Conservation (phyloP, 2,329 filamentous ascomycete species). For the Colletotrichum sp. region DNA sequence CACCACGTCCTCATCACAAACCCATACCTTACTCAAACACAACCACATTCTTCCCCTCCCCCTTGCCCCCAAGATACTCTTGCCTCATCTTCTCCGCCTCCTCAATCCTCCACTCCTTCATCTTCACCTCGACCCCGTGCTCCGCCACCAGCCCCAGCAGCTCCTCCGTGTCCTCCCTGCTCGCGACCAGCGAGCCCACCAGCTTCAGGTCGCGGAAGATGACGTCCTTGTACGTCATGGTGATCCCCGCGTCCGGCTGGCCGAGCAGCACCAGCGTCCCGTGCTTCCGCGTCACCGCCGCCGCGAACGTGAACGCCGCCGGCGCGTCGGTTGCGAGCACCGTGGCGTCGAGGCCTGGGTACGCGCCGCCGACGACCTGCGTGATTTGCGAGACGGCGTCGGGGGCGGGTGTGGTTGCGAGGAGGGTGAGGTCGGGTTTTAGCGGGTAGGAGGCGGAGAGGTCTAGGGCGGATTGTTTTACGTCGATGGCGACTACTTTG, state of each 20-base stretch:
- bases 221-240: constrained; percentile 7
- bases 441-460: neutral
- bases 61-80: constrained; percentile 7
- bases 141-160: constrained; percentile 11
- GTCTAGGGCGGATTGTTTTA: constrained; percentile 12
- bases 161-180: constrained; percentile 1
- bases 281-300: constrained; percentile 18
- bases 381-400: constrained; percentile 21
- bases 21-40: constrained; percentile 20
- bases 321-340: constrained; percentile 21
- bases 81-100: constrained; percentile 18
- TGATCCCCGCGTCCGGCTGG: constrained; percentile 20
- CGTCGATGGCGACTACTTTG: constrained; percentile 13
- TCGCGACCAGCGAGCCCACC: constrained; percentile 18
- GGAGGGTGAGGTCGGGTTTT: constrained; percentile 25
- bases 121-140: constrained; percentile 12
- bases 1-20: too few relatives aligned
- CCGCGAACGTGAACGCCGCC: constrained; percentile 13
- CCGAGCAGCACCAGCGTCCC: constrained; percentile 19
- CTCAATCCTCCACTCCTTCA: constrained; percentile 14
- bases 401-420: constrained; percentile 26
- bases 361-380: neutral
- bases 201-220: constrained; percentile 19
- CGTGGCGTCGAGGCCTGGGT: constrained; percentile 18
- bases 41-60: constrained; percentile 20